Evolutionary conservation across 768 basidiomycete genomes (phyloP), one percentile per base, ranked within the genome.

Genomic region (Vararia minispora): DNA sequence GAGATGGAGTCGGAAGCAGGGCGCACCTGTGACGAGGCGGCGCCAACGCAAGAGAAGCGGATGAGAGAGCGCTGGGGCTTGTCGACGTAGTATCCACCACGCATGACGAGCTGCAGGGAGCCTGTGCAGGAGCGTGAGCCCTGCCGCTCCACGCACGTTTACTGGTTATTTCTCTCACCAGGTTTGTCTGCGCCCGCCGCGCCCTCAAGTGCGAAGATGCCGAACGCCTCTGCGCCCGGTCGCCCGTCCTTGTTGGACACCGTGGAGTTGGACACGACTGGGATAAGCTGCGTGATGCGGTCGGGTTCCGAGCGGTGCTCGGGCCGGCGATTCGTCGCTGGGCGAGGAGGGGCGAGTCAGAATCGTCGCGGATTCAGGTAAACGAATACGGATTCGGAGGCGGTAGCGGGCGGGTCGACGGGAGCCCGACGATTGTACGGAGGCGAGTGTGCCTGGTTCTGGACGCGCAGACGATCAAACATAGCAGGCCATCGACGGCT

Each of bases 1-100:
- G 20, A 35, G 39, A n/a, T 3, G 24, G 6, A n/a, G 29, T 17
- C n/a, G 28, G 13, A 3, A 22, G 21, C 18, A 34, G n/a, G 28
- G 44, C 54, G 22, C 28, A 57, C 58, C 44, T 57, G 52, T 12
- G n/a, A n/a, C n/a, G n/a, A n/a, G n/a, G n/a, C n/a, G n/a, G n/a
- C n/a, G n/a, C n/a, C n/a, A n/a, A n/a, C n/a, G 35, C 57, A 59
- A 25, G 52, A 33, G 40, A 58, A 57, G 35, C 45, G 37, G 16
- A 60, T 33, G 20, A 45, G 48, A 12, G 55, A 50, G 6, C 46
- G 43, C 37, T 57, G 55, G 9, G 41, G 35, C 17, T 43, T 36
- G 35, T 54, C 35, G n/a, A 52, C 47, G 27, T 59, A 55, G 31
- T 45, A 47, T 10, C 59, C 54, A 31, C 57, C 55, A 33, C 50